Conservation (phyloP, 768 basidiomycete species). For the Agaricus subrufescens region DNA sequence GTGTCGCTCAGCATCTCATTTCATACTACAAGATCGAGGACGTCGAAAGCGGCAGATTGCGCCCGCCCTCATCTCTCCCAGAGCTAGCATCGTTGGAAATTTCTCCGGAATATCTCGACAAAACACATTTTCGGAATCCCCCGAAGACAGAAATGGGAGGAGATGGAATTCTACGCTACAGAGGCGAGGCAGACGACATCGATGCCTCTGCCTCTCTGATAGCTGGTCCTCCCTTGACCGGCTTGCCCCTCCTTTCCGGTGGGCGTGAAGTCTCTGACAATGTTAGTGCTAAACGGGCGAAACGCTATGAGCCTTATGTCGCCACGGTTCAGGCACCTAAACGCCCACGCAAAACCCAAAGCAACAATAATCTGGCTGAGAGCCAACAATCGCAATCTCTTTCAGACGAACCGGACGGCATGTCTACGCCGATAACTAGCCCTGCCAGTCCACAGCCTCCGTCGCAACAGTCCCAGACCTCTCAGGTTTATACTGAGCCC, state of each 20-base stretch:
- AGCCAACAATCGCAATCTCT: neutral
- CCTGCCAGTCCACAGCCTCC: conserved; percentile 1
- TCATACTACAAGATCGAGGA: conserved; percentile 94
- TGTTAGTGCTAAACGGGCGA: conserved; percentile 28
- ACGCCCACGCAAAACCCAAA: conserved; percentile 32
- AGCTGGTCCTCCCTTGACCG: conserved; percentile 20
- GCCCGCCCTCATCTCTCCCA: conserved; percentile 82
- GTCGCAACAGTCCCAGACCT: conserved; percentile 10
- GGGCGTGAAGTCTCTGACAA: conserved; percentile 33
- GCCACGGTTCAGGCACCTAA: conserved; percentile 22
- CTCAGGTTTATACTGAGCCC: conserved; percentile 21
- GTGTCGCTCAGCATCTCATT: conserved; percentile 87
- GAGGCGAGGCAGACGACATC: conserved; percentile 77
- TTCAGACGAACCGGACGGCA: neutral
- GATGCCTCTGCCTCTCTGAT: conserved; percentile 40
- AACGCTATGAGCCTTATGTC: conserved; percentile 41
- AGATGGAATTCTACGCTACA: conserved; percentile 79
- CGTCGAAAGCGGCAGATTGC: conserved; percentile 82
- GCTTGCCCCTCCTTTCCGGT: conserved; percentile 46
- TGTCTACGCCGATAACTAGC: neutral
- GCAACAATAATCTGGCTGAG: conserved; percentile 10
- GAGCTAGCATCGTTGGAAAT: conserved; percentile 87
- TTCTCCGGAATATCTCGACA: conserved; percentile 82
- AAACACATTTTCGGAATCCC: conserved; percentile 87
- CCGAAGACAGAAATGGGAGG: conserved; percentile 83